Percentiles rank a stretch among this genome's conserved stretches.
These are phyloP conservation scores for Helichrysum umbraculigerum DNA, from an alignment of 129 eudicot genomes.

Conservation along the genomic window DNA sequence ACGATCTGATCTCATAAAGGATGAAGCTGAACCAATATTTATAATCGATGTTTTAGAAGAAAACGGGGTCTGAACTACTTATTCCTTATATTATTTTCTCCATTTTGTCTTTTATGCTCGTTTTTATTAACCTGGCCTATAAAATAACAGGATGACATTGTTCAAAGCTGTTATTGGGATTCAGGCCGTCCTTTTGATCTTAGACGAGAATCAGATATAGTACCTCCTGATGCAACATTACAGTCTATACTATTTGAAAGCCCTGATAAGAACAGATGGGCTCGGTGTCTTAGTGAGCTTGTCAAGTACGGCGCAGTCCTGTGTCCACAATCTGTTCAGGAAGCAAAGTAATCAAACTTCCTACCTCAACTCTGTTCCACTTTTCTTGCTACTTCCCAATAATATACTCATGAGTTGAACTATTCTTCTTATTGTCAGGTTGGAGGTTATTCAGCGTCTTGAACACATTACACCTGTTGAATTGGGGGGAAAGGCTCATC, in stretches of 20 bases:
- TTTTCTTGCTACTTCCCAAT: not conserved
- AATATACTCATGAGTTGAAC: not conserved
- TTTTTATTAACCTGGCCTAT: slow-evolving; percentile 1
- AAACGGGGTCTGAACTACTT: slow-evolving; percentile 78
- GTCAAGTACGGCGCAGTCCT: slow-evolving; percentile 90
- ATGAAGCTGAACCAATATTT: slow-evolving; percentile 90
- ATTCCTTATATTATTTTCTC: not conserved
- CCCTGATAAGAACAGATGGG: slow-evolving; percentile 97
- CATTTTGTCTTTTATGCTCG: not conserved
- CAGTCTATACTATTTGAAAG: slow-evolving; percentile 95
- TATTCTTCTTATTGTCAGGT: slow-evolving; percentile 36
- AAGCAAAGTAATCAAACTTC: slow-evolving; percentile 72
- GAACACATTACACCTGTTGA: slow-evolving; percentile 88
- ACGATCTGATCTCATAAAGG: slow-evolving; percentile 58
- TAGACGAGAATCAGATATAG: slow-evolving; percentile 84
- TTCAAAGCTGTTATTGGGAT: slow-evolving; percentile 98
- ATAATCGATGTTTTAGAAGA: slow-evolving; percentile 96
- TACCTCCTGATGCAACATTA: slow-evolving; percentile 88
- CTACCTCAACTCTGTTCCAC: slow-evolving; percentile 1
- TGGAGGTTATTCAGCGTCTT: slow-evolving; percentile 85
- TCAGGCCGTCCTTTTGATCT: slow-evolving; percentile 86
- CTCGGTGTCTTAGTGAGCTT: slow-evolving; percentile 95
- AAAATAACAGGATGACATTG: slow-evolving; percentile 84
- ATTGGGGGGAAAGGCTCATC: slow-evolving; percentile 96
- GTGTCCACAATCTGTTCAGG: slow-evolving; percentile 95